These are phyloP conservation scores for Kentomonas sorsogonicus DNA, from an alignment of 208 protist genomes.

Conservation along the genomic window DNA sequence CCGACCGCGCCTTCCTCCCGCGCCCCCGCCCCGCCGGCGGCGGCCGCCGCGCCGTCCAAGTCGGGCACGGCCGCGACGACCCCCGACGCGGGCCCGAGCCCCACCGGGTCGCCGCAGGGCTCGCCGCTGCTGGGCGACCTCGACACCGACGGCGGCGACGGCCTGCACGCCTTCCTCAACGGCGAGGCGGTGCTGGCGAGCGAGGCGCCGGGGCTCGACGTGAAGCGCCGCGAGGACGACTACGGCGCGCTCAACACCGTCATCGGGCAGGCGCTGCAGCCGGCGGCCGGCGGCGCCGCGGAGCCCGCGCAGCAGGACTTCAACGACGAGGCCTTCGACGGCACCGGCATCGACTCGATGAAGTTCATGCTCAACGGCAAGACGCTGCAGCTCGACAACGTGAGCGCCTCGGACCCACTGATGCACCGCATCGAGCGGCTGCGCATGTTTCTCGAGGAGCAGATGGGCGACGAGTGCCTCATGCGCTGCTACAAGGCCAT, in stretches of 20 bases:
- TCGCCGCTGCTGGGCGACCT: constrained; percentile 2
- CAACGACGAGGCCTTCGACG: constrained; percentile 49
- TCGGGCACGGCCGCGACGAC: too few relatives aligned
- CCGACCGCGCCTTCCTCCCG: constrained; percentile 7
- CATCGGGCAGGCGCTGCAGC: constrained; percentile 48
- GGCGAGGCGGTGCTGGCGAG: constrained; percentile 33
- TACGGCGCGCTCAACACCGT: constrained; percentile 64
- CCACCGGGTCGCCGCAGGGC: neutral
- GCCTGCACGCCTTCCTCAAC: constrained; percentile 54
- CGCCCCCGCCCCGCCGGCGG: too few relatives aligned
- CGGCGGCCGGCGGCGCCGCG: constrained; percentile 2
- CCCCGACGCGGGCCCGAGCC: neutral
- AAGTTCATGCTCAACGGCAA: constrained; percentile 88
- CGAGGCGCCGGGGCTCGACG: constrained; percentile 2
- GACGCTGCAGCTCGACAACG: constrained; percentile 77
- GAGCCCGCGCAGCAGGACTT: constrained; percentile 44
- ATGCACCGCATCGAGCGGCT: constrained; percentile 90
- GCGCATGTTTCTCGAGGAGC: constrained; percentile 77
- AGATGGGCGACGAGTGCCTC: constrained; percentile 72
- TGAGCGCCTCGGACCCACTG: constrained; percentile 68
- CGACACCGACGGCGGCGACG: constrained; percentile 45
- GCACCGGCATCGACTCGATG: constrained; percentile 34
- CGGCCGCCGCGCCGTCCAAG: neutral
- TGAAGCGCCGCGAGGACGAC: constrained; percentile 42
- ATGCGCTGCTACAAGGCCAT: constrained; percentile 68